These are phyloP conservation scores for Collybia mongolica DNA, from an alignment of 768 basidiomycete genomes.

Conservation along the genomic window DNA sequence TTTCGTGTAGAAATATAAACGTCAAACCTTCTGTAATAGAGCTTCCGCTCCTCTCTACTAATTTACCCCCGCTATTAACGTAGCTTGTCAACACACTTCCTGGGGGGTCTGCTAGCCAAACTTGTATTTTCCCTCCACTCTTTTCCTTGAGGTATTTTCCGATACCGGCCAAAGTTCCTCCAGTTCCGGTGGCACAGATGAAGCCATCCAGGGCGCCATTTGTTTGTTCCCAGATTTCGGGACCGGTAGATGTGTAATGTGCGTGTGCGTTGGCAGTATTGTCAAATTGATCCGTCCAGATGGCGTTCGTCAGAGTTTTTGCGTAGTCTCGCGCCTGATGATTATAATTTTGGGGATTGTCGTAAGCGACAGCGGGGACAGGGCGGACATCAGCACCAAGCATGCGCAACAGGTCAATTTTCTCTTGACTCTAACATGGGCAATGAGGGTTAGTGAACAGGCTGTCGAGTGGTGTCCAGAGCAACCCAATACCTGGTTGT, in stretches of 20 bases:
- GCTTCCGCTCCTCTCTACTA: conserved; percentile 76
- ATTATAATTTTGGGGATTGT: conserved; percentile 95
- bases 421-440: conserved; percentile 83
- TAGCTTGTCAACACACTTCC: conserved; percentile 90
- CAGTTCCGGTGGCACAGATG: conserved; percentile 92
- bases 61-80: conserved; percentile 74
- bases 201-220: conserved; percentile 83
- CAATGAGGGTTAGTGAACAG: no score
- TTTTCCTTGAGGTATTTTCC: conserved; percentile 84
- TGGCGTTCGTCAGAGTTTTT: conserved; percentile 66
- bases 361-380: conserved; percentile 95
- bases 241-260: conserved; percentile 90
- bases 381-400: conserved; percentile 96
- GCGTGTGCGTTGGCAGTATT: conserved; percentile 88
- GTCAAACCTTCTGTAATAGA: conserved; percentile 86
- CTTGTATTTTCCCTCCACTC: conserved; percentile 73
- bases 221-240: conserved; percentile 95
- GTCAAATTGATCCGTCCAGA: conserved; percentile 99
- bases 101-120: conserved; percentile 96
- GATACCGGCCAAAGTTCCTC: conserved; percentile 90
- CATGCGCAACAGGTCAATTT: conserved; percentile 97
- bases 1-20: background rate
- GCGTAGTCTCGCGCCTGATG: conserved; percentile 95
- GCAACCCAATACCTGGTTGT: conserved; percentile 65
- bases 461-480: background rate